Conservation (phyloP, 129 eudicot species). For the Centrapalus pauciflorus region DNA sequence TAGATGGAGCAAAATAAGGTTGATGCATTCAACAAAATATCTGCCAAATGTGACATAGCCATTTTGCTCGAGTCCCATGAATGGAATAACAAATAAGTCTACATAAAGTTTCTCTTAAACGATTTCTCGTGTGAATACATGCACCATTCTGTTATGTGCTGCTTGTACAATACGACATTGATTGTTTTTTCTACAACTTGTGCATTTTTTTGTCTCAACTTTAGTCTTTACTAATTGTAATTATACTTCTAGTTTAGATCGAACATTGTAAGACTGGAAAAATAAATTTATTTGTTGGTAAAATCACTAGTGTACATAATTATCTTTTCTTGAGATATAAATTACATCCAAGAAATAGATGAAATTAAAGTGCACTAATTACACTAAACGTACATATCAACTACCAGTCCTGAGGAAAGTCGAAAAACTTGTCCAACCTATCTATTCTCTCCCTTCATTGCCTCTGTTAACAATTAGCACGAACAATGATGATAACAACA, state of each 20-base stretch:
- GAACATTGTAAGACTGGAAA: slow-evolving; percentile 1
- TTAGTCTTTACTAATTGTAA: not conserved
- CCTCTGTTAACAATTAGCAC: not conserved
- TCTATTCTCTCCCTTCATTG: not conserved
- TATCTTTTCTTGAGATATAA: slow-evolving; percentile 11
- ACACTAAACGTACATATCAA: slow-evolving; percentile 19
- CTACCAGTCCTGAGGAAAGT: not conserved
- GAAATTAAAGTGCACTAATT: slow-evolving; percentile 3
- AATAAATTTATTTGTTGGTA: not conserved
- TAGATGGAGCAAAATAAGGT: too few relatives aligned
- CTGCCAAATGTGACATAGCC: too few relatives aligned
- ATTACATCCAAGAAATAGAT: slow-evolving; percentile 19
- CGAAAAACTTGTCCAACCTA: slow-evolving; percentile 12
- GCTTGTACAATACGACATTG: too few relatives aligned
- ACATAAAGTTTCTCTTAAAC: too few relatives aligned
- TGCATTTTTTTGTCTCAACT: too few relatives aligned
- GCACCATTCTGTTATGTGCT: too few relatives aligned
- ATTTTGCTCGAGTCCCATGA: too few relatives aligned
- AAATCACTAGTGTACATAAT: slow-evolving; percentile 1
- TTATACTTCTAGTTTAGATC: not conserved
- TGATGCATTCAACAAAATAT: too few relatives aligned
- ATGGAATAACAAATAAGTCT: too few relatives aligned
- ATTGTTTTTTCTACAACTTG: too few relatives aligned
- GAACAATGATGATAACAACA: not conserved
- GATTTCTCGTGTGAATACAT: too few relatives aligned